Conservation (phyloP, 352 stramenopile species). For the Elongisporangium undulatum region DNA sequence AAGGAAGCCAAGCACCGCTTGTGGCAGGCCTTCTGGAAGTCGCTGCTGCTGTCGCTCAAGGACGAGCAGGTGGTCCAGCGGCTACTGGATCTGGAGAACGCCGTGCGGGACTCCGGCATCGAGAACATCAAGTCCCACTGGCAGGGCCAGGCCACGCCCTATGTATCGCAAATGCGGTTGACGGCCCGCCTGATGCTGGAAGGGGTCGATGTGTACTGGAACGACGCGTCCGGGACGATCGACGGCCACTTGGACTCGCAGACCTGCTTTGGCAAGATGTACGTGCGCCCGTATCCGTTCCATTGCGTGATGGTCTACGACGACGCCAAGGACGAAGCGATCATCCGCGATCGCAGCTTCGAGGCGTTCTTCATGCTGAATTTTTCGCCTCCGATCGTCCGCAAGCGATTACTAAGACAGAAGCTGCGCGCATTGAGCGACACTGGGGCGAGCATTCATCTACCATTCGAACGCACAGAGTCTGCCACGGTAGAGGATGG, state of each 20-base stretch:
- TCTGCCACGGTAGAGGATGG: conserved; percentile 29
- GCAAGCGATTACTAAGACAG: conserved; percentile 20
- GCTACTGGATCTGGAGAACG: conserved; percentile 23
- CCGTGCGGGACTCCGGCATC: conserved; percentile 22
- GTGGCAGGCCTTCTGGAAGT: conserved; percentile 50
- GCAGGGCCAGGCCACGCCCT: conserved; percentile 19
- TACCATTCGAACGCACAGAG: conserved; percentile 29
- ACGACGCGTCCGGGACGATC: conserved; percentile 18
- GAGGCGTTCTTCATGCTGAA: conserved; percentile 24
- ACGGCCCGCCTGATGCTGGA: conserved; percentile 22
- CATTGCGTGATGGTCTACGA: conserved; percentile 47
- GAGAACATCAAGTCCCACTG: conserved; percentile 33
- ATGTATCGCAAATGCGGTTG: conserved; percentile 22
- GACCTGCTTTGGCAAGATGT: conserved; percentile 48
- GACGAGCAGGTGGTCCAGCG: conserved; percentile 21
- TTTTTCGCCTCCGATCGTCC: conserved; percentile 21
- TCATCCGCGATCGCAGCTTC: conserved; percentile 30
- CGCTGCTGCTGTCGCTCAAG: conserved; percentile 17
- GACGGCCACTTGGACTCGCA: conserved; percentile 33
- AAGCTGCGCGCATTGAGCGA: conserved; percentile 28
- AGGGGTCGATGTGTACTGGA: conserved; percentile 43
- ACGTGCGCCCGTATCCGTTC: conserved; percentile 42
- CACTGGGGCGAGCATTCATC: conserved; percentile 11
- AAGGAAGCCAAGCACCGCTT: conserved; percentile 42
- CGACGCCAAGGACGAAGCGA: conserved; percentile 35